A percentile compares a stretch with the other conserved stretches of the same genome.
Evolutionary conservation across 2,329 filamentous ascomycete species (phyloP).

Genomic region (Beauveria varroae): DNA sequence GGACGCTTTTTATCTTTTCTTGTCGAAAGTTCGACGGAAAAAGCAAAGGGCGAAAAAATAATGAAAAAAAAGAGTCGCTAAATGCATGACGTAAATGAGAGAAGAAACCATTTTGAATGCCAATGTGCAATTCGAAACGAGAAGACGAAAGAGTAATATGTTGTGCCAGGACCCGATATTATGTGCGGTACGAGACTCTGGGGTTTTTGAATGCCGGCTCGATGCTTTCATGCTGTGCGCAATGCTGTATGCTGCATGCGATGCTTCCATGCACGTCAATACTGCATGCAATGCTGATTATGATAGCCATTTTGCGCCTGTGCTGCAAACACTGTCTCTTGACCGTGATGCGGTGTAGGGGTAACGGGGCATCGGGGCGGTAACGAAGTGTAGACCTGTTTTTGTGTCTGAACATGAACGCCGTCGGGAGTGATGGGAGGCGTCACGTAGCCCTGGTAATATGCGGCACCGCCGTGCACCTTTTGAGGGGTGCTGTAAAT

Average conservation of each 20-base stretch:
- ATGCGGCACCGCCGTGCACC: conserved; percentile 53
- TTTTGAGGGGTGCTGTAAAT: conserved; percentile 77
- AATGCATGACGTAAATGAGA: conserved; percentile 36
- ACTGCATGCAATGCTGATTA: conserved; percentile 34
- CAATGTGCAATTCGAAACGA: conserved; percentile 13
- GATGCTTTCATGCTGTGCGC: not conserved
- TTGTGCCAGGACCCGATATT: conserved; percentile 9
- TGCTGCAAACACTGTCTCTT: conserved; percentile 25
- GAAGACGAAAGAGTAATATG: conserved; percentile 1
- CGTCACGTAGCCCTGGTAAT: conserved; percentile 71
- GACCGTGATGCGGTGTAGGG: conserved; percentile 46
- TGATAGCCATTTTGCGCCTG: conserved; percentile 31
- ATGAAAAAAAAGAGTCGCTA: conserved; percentile 32
- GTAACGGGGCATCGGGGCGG: conserved; percentile 55
- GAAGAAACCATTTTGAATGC: conserved; percentile 26
- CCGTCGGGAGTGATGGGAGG: conserved; percentile 80
- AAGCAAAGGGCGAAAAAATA: conserved; percentile 16
- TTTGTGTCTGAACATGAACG: conserved; percentile 39
- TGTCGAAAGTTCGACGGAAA: conserved; percentile 19
- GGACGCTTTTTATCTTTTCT: conserved; percentile 21
- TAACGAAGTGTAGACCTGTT: conserved; percentile 37
- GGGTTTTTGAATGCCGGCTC: not conserved
- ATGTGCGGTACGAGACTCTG: conserved; percentile 8
- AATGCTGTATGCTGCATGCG: not conserved
- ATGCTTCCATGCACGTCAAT: conserved; percentile 24